Evolutionary conservation across 208 protist genomes (phyloP).

Genomic region (Trypanosoma rangeli): DNA sequence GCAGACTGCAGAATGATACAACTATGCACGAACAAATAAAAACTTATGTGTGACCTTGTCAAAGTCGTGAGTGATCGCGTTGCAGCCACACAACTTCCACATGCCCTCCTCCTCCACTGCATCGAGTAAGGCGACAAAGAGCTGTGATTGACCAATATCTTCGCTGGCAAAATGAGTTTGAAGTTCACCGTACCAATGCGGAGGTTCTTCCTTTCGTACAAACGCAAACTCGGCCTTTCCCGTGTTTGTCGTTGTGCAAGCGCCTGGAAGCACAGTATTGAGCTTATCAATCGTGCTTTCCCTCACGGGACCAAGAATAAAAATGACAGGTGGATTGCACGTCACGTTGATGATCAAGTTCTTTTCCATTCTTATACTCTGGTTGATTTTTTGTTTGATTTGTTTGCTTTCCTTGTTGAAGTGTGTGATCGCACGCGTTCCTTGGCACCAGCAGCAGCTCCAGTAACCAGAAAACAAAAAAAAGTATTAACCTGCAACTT

Average conservation of each 20-base stretch:
- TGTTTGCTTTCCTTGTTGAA: background rate
- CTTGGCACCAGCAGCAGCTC: background rate
- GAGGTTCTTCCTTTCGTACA: constrained; percentile 71
- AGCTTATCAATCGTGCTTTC: constrained; percentile 89
- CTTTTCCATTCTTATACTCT: constrained; percentile 41
- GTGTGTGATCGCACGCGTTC: background rate
- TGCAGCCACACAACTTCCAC: constrained; percentile 86
- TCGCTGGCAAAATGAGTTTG: constrained; percentile 81
- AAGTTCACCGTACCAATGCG: constrained; percentile 89
- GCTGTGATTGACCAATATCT: constrained; percentile 84
- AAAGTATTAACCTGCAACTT: constrained; percentile 4
- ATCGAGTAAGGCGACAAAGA: constrained; percentile 82
- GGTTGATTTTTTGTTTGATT: constrained; percentile 3
- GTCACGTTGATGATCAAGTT: constrained; percentile 91
- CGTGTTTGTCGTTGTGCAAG: constrained; percentile 85
- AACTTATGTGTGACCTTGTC: constrained; percentile 88
- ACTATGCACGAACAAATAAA: constrained; percentile 79
- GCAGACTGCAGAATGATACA: constrained; percentile 48
- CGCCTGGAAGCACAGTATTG: constrained; percentile 76
- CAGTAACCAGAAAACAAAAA: constrained; percentile 1
- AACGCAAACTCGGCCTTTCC: constrained; percentile 77
- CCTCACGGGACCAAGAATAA: constrained; percentile 87
- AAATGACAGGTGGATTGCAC: constrained; percentile 88
- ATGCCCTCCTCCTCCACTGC: constrained; percentile 83
- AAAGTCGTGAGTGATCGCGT: constrained; percentile 66